These are phyloP conservation scores for Coffea eugenioides DNA, from an alignment of 257 asterid species.

Conservation along the genomic window DNA sequence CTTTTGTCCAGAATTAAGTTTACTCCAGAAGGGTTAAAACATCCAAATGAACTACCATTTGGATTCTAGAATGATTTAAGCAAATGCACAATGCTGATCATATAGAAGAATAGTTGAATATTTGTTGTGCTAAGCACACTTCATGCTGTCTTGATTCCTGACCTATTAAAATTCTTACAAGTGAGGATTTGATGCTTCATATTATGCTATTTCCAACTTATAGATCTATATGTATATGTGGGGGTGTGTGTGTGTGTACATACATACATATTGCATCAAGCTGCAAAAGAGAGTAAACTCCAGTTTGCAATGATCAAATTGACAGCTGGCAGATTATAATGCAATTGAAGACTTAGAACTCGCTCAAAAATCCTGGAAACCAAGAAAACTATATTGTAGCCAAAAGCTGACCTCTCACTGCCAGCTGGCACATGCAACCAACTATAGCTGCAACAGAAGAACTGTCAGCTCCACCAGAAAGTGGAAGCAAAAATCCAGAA, in stretches of 20 bases:
- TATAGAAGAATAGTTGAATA: neutral
- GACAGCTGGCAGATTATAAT: neutral
- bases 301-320: neutral
- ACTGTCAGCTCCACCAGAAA: slow-evolving; percentile 96
- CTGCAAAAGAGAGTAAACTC: neutral
- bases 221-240: too few relatives aligned
- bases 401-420: slow-evolving; percentile 63
- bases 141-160: neutral
- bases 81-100: neutral
- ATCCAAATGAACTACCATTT: neutral
- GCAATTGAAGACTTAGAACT: neutral
- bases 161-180: neutral
- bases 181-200: neutral
- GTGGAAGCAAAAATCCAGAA: slow-evolving; percentile 95
- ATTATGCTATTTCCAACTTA: neutral
- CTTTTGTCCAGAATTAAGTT: neutral
- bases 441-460: slow-evolving; percentile 97
- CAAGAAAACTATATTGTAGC: slow-evolving; percentile 3
- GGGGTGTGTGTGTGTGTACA: too few relatives aligned
- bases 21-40: neutral
- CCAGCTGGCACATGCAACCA: slow-evolving; percentile 98
- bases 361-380: slow-evolving; percentile 1
- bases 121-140: neutral
- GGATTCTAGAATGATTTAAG: neutral
- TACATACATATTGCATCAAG: too few relatives aligned